A percentile compares a stretch with the other conserved stretches of the same genome.
Conservation (phyloP, 139 green algal species). For the Edaphochlamys debaryana region DNA sequence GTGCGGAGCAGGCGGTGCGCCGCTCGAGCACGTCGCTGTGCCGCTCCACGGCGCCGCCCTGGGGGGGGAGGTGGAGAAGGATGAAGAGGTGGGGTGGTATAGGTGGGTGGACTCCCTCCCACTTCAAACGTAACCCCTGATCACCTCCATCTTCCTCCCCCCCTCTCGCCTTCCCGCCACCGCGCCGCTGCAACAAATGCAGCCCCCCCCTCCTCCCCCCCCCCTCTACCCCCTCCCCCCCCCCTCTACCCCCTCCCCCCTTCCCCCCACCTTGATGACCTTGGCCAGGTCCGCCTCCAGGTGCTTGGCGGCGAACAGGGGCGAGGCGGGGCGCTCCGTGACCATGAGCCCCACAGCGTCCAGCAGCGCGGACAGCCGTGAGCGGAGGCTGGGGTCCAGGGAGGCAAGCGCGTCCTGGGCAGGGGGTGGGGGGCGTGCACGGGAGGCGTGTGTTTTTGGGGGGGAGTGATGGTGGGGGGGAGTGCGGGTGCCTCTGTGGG, state of each 20-base stretch:
- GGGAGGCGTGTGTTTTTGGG: not conserved
- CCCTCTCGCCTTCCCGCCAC: not conserved
- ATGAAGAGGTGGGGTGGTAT: too few species aligned
- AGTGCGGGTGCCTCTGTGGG: too few species aligned
- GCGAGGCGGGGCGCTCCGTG: constrained; percentile 54
- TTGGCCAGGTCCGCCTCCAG: constrained; percentile 79
- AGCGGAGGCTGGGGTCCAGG: constrained; percentile 4
- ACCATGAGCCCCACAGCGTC: constrained; percentile 75
- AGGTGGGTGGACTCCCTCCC: too few species aligned
- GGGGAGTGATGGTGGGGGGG: not conserved
- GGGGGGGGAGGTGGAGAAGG: not conserved
- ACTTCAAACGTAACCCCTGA: not conserved
- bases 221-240: not conserved
- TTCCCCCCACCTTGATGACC: constrained; percentile 63
- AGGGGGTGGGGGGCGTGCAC: not conserved
- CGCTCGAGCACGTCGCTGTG: constrained; percentile 80
- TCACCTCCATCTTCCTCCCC: not conserved
- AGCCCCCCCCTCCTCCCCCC: not conserved
- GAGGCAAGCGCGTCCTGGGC: not conserved
- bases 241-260: not conserved
- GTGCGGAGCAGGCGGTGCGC: constrained; percentile 59
- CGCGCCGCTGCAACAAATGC: too few species aligned
- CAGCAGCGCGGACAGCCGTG: constrained; percentile 70
- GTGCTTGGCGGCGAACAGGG: constrained; percentile 75
- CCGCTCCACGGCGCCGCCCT: constrained; percentile 73